Evolutionary conservation across 2,329 filamentous ascomycete species (phyloP).

Genomic region (Fusarium udum): DNA sequence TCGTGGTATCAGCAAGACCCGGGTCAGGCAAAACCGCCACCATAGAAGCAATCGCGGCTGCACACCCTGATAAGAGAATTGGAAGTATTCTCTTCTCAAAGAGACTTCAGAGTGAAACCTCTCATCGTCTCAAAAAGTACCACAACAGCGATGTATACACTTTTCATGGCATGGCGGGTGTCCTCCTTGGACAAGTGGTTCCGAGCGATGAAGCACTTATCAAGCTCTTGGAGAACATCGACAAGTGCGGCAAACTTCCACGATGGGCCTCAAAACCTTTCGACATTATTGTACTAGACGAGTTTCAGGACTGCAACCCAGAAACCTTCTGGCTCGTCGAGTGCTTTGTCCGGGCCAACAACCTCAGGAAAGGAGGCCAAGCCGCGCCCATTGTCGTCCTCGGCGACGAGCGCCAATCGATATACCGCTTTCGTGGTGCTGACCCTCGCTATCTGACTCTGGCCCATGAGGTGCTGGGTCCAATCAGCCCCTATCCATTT

Average conservation of each 20-base stretch:
- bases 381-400: conserved; percentile 41
- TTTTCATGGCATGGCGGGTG: conserved; percentile 41
- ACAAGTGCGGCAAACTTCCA: conserved; percentile 18
- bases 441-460: conserved; percentile 43
- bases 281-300: conserved; percentile 47
- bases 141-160: conserved; percentile 36
- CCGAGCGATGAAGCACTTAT: conserved; percentile 31
- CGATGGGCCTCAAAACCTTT: conserved; percentile 37
- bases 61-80: conserved; percentile 31
- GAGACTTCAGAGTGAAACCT: conserved; percentile 41
- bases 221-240: conserved; percentile 5
- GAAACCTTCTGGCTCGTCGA: conserved; percentile 41
- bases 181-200: conserved; percentile 26
- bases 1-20: conserved; percentile 47
- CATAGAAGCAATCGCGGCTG: conserved; percentile 43
- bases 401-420: conserved; percentile 46
- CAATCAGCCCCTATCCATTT: conserved; percentile 38
- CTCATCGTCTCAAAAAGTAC: conserved; percentile 33
- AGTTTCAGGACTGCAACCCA: conserved; percentile 47
- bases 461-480: conserved; percentile 33
- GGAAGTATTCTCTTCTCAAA: conserved; percentile 44
- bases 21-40: conserved; percentile 48
- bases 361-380: conserved; percentile 11
- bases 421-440: conserved; percentile 44
- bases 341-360: conserved; percentile 41